These are phyloP conservation scores for Aureobasidium musti DNA, from an alignment of 2,329 filamentous ascomycete genomes.

Conservation along the genomic window DNA sequence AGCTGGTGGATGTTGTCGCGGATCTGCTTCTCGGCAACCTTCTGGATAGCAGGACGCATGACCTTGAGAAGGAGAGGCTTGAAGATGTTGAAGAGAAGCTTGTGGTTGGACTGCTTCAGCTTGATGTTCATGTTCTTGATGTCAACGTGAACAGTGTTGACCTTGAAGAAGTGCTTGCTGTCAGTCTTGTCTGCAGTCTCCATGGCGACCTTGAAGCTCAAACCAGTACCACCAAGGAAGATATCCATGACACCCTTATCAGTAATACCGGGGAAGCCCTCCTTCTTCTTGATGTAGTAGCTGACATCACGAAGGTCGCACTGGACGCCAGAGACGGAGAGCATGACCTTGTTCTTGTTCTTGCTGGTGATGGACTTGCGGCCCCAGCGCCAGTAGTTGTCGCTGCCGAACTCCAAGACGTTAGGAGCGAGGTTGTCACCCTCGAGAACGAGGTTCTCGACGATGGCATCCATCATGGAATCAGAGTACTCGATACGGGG, in stretches of 20 bases:
- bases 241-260: conserved; percentile 90
- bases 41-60: conserved; percentile 80
- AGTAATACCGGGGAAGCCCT: conserved; percentile 84
- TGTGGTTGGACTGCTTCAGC: conserved; percentile 92
- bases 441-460: conserved; percentile 95
- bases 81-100: conserved; percentile 80
- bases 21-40: conserved; percentile 86
- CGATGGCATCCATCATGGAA: conserved; percentile 76
- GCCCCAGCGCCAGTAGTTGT: conserved; percentile 94
- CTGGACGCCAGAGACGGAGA: conserved; percentile 86
- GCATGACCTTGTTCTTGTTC: conserved; percentile 79
- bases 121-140: conserved; percentile 83
- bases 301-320: conserved; percentile 86
- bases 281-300: conserved; percentile 93
- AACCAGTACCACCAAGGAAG: conserved; percentile 79
- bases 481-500: conserved; percentile 94
- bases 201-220: conserved; percentile 89
- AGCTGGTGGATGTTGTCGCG: conserved; percentile 76
- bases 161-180: conserved; percentile 84
- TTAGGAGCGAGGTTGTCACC: conserved; percentile 97
- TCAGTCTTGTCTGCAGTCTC: conserved; percentile 77
- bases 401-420: conserved; percentile 79
- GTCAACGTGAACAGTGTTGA: conserved; percentile 82
- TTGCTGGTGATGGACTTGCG: conserved; percentile 83
- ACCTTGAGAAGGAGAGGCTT: conserved; percentile 85